These are phyloP conservation scores for Acacia confusa DNA, from an alignment of 306 rosid species.

Conservation along the genomic window DNA sequence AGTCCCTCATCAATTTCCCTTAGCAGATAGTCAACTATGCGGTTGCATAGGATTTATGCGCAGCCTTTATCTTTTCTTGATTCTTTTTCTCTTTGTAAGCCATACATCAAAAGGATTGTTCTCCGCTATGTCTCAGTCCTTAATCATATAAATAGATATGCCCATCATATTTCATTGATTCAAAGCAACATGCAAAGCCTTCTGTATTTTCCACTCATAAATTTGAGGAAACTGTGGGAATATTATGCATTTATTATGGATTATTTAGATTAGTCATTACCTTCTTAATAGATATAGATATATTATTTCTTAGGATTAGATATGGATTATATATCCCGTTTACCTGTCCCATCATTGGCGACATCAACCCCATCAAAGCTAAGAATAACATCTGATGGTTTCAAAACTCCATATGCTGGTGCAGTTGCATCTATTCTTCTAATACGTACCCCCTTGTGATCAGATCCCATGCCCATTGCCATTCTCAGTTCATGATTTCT, in stretches of 20 bases:
- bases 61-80: neutral
- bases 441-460: slow-evolving; percentile 96
- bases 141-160: neutral
- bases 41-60: neutral
- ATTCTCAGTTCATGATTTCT: slow-evolving; percentile 92
- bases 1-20: neutral
- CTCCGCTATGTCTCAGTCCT: neutral
- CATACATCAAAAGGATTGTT: neutral
- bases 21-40: neutral
- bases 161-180: neutral
- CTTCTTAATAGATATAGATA: too few relatives aligned
- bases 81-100: neutral
- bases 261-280: too few relatives aligned
- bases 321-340: neutral
- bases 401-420: slow-evolving; percentile 74
- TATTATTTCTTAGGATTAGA: too few relatives aligned
- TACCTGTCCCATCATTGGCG: slow-evolving; percentile 99
- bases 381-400: slow-evolving; percentile 93
- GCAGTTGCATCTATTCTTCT: slow-evolving; percentile 95
- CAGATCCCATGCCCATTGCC: slow-evolving; percentile 77
- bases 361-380: slow-evolving; percentile 88
- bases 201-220: neutral
- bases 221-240: neutral
- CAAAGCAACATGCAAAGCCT: neutral
- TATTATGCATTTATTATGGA: too few relatives aligned